Percentiles rank a stretch among this genome's conserved stretches.
These are phyloP conservation scores for Lantana camara DNA, from an alignment of 257 asterid genomes.

Conservation along the genomic window DNA sequence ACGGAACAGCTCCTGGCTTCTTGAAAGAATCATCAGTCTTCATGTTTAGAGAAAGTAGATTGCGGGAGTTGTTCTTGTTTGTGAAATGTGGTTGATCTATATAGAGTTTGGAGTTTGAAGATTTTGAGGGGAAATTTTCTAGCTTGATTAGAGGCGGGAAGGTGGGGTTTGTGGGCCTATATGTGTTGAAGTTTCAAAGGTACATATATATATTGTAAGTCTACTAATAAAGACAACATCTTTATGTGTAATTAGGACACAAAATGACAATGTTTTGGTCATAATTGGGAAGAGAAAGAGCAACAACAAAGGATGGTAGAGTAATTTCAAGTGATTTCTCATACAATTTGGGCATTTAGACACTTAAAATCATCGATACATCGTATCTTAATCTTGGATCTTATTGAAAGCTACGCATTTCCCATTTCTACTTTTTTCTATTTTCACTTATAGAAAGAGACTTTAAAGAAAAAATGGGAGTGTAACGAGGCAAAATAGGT, in stretches of 20 bases:
- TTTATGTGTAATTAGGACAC: not conserved
- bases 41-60: slow-evolving; percentile 24
- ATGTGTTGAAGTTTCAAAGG: slow-evolving; percentile 17
- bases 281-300: not conserved
- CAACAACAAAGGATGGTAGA: too few relatives aligned
- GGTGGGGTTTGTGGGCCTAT: slow-evolving; percentile 46
- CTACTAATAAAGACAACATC: not conserved
- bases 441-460: not conserved
- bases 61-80: not conserved
- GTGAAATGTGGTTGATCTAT: not conserved
- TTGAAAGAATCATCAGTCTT: slow-evolving; percentile 59
- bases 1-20: slow-evolving; percentile 71
- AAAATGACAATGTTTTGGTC: slow-evolving; percentile 16
- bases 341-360: too few relatives aligned
- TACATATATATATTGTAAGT: slow-evolving; percentile 29
- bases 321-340: too few relatives aligned
- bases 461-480: too few relatives aligned
- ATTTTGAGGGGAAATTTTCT: slow-evolving; percentile 22
- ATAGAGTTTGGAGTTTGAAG: slow-evolving; percentile 19
- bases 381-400: too few relatives aligned
- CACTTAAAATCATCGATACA: too few relatives aligned
- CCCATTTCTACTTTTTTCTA: too few relatives aligned
- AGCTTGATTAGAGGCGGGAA: slow-evolving; percentile 73
- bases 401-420: too few relatives aligned
- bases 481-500: not conserved